Base-by-base conservation (phyloP, 306 rosid species). In the Gastrolobium bilobum region DNA sequence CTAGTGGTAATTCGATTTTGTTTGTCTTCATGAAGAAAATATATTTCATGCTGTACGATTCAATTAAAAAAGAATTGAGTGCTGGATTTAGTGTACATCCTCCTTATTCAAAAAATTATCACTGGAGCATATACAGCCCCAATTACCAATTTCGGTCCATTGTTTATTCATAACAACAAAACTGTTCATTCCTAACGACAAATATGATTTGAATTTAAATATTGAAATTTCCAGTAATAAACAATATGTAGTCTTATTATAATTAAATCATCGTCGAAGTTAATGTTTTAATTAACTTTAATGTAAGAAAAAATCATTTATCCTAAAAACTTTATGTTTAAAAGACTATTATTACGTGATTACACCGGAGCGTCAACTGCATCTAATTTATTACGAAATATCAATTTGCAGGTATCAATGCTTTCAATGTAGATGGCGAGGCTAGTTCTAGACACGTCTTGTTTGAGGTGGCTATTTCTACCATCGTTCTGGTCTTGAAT, bases 361-460 rank as follows among this genome's bases (percentile, higher is more conserved):
- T 30, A 14, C 35, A 30, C 39, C 4, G 14, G 29, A 34, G n/a
- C 26, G 53, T 38, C 10, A 6, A 20, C 52, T 53, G 14, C 44
- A 71, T 20, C 15, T 53, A 4, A 26, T 4, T 15, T 20, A 42
- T 5, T 42, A 5, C 44, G 6, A 29, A 72, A 54, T 4, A 57
- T 31, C 42, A 7, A 7, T 31, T 3, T 57, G n/a, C 38, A 57
- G 35, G 38, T 20, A 10, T 53, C 33, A 29, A 57, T 57, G 29
- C 38, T 62, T 14, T 48, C 4, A 42, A 6, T 14, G 50, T 50
- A 37, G 5, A 7, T 51, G 5, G 15, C 20, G 37, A 52, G 8
- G 10, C 37, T 71, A 37, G 63, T 33, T 61, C 46, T 64, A 60
- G 81, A 48, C 81, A 76, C 81, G 78, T 80, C 5, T n/a, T 52